These are phyloP conservation scores for Eucalyptus cladocalyx DNA, from an alignment of 345 rosid genomes.

Conservation along the genomic window DNA sequence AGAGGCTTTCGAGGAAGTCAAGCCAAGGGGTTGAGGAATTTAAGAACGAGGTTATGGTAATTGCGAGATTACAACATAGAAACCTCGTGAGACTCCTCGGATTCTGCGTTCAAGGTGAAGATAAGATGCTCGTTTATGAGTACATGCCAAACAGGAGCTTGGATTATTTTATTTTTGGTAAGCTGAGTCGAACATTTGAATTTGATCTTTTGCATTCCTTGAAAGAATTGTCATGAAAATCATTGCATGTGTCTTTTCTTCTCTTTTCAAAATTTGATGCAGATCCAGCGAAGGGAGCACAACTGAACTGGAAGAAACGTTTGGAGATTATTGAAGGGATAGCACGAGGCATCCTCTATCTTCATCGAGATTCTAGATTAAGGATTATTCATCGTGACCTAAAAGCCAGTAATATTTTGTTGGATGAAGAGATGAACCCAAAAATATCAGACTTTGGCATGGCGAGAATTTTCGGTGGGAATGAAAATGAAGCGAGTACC, in stretches of 20 bases:
- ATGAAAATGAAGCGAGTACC: slow-evolving; percentile 47
- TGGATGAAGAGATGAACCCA: slow-evolving; percentile 71
- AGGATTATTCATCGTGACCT: slow-evolving; percentile 65
- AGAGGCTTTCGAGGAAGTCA: slow-evolving; percentile 42
- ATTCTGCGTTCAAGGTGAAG: slow-evolving; percentile 51
- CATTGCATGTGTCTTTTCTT: neutral
- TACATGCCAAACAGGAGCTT: slow-evolving; percentile 66
- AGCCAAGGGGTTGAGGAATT: slow-evolving; percentile 59
- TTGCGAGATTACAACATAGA: slow-evolving; percentile 55
- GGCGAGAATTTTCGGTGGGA: slow-evolving; percentile 55
- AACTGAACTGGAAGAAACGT: slow-evolving; percentile 44
- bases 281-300: slow-evolving; percentile 30
- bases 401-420: slow-evolving; percentile 53
- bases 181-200: neutral
- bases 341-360: slow-evolving; percentile 70
- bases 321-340: slow-evolving; percentile 55
- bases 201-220: neutral
- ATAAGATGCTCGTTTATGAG: slow-evolving; percentile 54
- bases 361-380: slow-evolving; percentile 60
- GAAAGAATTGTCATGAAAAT: neutral
- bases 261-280: neutral
- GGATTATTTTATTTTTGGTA: slow-evolving; percentile 54
- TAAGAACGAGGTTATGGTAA: slow-evolving; percentile 41
- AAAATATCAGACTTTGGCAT: slow-evolving; percentile 73
- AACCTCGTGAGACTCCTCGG: slow-evolving; percentile 67